Evolutionary conservation across 805 yeast species (phyloP).

Genomic region (Blastobotrys mokoenaii): DNA sequence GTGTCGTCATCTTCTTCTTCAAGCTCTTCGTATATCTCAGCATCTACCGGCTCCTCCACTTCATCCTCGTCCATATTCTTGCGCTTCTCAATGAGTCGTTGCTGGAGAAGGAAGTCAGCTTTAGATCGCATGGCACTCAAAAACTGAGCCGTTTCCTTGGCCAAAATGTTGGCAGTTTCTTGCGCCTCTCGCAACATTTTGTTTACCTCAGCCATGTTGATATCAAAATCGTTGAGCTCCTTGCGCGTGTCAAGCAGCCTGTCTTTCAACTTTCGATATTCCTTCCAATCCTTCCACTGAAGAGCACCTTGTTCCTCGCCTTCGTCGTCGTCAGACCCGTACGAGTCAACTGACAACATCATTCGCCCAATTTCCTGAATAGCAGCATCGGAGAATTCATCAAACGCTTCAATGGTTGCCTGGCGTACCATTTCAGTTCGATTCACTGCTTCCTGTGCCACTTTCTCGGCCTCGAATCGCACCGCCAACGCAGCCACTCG

Average conservation of each 20-base stretch:
- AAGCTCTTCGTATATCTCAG: slow-evolving; percentile 19
- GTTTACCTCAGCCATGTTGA: slow-evolving; percentile 33
- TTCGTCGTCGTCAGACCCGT: not conserved
- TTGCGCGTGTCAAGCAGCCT: slow-evolving; percentile 34
- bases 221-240: slow-evolving; percentile 30
- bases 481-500: slow-evolving; percentile 21
- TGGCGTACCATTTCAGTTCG: slow-evolving; percentile 17
- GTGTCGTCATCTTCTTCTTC: slow-evolving; percentile 8
- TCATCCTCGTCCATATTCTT: slow-evolving; percentile 17
- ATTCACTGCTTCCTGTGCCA: slow-evolving; percentile 17
- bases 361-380: slow-evolving; percentile 36
- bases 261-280: slow-evolving; percentile 36
- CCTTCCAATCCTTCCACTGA: slow-evolving; percentile 32
- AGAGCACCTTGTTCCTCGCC: slow-evolving; percentile 2
- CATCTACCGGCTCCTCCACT: slow-evolving; percentile 18
- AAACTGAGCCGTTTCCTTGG: slow-evolving; percentile 38
- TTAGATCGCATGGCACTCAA: slow-evolving; percentile 17
- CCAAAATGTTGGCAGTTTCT: slow-evolving; percentile 36
- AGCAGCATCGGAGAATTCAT: slow-evolving; percentile 40
- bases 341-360: slow-evolving; percentile 24
- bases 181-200: slow-evolving; percentile 34
- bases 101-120: slow-evolving; percentile 19
- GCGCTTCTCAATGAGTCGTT: slow-evolving; percentile 9
- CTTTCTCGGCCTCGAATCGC: slow-evolving; percentile 13
- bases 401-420: slow-evolving; percentile 39